Conservation (phyloP, 345 rosid species). For the Dovyalis caffra region DNA sequence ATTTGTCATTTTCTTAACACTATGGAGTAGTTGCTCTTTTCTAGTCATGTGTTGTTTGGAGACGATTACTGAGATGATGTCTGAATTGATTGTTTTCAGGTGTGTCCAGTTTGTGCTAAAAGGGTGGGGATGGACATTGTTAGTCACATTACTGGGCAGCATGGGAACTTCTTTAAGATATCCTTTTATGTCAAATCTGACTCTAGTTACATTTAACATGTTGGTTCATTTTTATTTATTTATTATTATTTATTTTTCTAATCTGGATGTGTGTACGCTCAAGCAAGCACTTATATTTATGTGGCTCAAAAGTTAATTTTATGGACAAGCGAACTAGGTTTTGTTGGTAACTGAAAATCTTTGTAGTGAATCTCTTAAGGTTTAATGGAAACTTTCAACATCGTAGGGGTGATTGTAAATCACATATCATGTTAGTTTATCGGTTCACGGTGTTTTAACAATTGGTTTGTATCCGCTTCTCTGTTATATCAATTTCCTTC, state of each 20-base stretch:
- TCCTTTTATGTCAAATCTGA: slow-evolving; percentile 42
- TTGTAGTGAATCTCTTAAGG: background rate
- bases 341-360: background rate
- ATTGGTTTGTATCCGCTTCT: background rate
- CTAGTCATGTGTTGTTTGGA: background rate
- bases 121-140: slow-evolving; percentile 70
- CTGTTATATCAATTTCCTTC: background rate
- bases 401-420: no score
- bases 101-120: slow-evolving; percentile 71
- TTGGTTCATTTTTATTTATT: background rate
- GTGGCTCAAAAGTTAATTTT: background rate
- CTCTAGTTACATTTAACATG: background rate
- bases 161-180: slow-evolving; percentile 70
- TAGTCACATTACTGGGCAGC: slow-evolving; percentile 71
- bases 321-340: background rate
- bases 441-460: no score
- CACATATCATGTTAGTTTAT: background rate
- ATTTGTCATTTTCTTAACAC: background rate
- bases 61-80: background rate
- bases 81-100: slow-evolving; percentile 43
- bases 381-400: background rate
- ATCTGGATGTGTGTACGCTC: background rate
- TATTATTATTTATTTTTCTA: no score
- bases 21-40: background rate
- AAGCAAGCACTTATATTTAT: background rate